phyloP scores from a whole-genome alignment of 257 asterid genomes.

The Eustoma russellianum region DNA sequence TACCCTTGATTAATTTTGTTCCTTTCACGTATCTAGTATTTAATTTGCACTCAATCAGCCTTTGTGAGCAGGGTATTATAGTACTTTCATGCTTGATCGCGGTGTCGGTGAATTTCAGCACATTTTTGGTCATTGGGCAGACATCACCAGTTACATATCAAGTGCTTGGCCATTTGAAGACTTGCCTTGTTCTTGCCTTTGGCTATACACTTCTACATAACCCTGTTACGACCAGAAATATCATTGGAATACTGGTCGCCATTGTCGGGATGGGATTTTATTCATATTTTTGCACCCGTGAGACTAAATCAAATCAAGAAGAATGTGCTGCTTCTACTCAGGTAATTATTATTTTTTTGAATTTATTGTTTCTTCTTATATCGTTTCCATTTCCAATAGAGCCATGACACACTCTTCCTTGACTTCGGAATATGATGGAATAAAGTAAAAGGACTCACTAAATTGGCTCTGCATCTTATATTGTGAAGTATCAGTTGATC shows the following conservation, averaged over 20 bases:
- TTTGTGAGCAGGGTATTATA: constrained; percentile 51
- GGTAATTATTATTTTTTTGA: constrained; percentile 15
- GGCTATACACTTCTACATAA: constrained; percentile 82
- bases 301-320: constrained; percentile 51
- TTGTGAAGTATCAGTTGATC: too few species aligned
- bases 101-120: constrained; percentile 84
- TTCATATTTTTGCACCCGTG: constrained; percentile 72
- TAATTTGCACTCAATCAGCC: too few species aligned
- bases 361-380: too few species aligned
- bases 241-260: constrained; percentile 66
- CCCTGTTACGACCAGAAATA: constrained; percentile 70
- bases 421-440: too few species aligned
- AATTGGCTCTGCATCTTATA: too few species aligned
- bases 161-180: constrained; percentile 78
- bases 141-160: constrained; percentile 93
- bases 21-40: too few species aligned
- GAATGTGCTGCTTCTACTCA: constrained; percentile 36
- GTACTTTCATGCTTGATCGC: constrained; percentile 79
- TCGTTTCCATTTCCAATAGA: too few species aligned
- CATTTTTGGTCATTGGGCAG: constrained; percentile 85
- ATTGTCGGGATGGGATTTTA: constrained; percentile 79
- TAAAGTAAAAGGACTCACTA: too few species aligned
- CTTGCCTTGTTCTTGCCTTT: constrained; percentile 83
- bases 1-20: not conserved
- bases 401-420: too few species aligned